Base-by-base conservation (phyloP, 257 asterid genomes). In the Petunia secreta region DNA sequence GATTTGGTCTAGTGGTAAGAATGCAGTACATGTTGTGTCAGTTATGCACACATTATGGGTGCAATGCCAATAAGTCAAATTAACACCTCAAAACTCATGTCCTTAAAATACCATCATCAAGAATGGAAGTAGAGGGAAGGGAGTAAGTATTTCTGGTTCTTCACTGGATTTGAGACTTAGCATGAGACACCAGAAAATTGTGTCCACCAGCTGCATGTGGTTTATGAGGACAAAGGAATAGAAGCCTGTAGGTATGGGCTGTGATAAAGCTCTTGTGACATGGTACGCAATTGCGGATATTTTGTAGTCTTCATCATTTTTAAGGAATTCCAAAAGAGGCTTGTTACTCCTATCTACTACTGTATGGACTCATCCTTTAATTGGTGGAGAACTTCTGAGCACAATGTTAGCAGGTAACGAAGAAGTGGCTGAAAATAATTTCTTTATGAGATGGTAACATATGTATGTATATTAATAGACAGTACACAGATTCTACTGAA, bases 171-270 rank as follows among this genome's bases (percentile, higher is more conserved):
- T 36, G 2, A 63, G 16, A 43, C 43, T 36, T 63, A 8, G 44
- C 37, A 43, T 36, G 44, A 63, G 37, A 36, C 37, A 36, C 68
- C 37, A 63, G 68, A 36, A 36, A 63, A 36, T 63, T 63, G 68
- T 8, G 34, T 36, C n/a, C 68, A 36, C 37, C 68, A 63, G 44
- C 7, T 63, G 34, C 10, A 43, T 63, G 43, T 63, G 68, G 43
- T 63, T 36, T 63, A 36, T 63, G 68, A 63, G 44, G 16, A 36
- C 37, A 63, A 36, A 63, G 37, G 68, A 43, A 63, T 63, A 36
- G 68, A 63, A 63, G 44, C 68, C 68, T 36, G 44, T 63, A 63
- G 16, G 10, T 63, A 63, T 36, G 68, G 16, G 8, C 68, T 63
- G 16, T 63, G 68, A 63, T 36, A 63, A 63, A 63, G 44, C 8